Conservation (phyloP, 352 stramenopile species). For the Phytopythium mirpurense region DNA sequence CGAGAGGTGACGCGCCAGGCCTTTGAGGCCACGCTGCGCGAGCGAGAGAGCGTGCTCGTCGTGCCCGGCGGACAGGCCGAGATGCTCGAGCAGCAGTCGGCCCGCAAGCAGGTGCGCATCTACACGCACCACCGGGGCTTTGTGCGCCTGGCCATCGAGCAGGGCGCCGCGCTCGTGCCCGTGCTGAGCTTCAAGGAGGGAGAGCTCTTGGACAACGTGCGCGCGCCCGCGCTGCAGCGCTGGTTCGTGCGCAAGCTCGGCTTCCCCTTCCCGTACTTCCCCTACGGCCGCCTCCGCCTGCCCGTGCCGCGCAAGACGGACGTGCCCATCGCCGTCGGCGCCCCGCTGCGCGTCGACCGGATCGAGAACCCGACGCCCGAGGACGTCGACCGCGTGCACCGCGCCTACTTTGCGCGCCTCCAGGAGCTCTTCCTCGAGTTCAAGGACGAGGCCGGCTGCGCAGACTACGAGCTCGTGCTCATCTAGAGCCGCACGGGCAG, state of each 20-base stretch:
- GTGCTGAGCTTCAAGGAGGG: conserved; percentile 81
- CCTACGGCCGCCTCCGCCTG: conserved; percentile 58
- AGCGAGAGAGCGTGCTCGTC: conserved; percentile 65
- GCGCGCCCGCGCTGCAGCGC: conserved; percentile 57
- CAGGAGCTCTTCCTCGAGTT: conserved; percentile 60
- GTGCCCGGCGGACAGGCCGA: conserved; percentile 78
- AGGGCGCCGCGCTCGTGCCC: conserved; percentile 65
- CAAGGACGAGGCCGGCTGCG: conserved; percentile 70
- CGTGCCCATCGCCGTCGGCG: conserved; percentile 59
- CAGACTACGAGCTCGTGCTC: conserved; percentile 68
- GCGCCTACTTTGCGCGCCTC: conserved; percentile 51
- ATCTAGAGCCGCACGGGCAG: conserved; percentile 15
- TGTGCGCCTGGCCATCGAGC: conserved; percentile 70
- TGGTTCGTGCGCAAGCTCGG: conserved; percentile 79
- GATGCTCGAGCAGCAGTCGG: conserved; percentile 70
- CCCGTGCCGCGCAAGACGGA: conserved; percentile 65
- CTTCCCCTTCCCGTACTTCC: conserved; percentile 78
- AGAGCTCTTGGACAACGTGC: conserved; percentile 80
- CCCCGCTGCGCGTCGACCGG: conserved; percentile 43
- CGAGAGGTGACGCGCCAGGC: conserved; percentile 68
- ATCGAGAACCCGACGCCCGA: conserved; percentile 39
- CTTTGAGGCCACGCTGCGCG: conserved; percentile 40
- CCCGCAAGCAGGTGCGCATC: conserved; percentile 55
- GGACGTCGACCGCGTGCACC: conserved; percentile 61
- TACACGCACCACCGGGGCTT: conserved; percentile 80